Evolutionary conservation across 1,139 yeast genomes (phyloP), one percentile per base, ranked within the genome.

Genomic region (Nakaseomyces sp.): DNA sequence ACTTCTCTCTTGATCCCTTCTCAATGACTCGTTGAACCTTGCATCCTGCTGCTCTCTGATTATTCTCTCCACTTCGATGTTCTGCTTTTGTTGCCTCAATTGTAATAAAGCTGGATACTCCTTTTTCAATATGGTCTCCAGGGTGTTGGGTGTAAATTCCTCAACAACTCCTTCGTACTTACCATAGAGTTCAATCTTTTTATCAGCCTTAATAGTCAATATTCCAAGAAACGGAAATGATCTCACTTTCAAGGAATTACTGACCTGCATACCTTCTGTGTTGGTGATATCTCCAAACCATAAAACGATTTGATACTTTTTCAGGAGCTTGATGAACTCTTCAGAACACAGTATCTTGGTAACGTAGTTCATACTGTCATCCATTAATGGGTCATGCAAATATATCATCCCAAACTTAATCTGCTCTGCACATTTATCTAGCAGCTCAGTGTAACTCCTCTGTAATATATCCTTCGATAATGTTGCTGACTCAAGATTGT

Each of bases 221-320:
- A 82, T 61, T 0, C 93, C 95, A 35, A 86, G 64, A 58, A 85
- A 84, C 9, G 98, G 98, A 56, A 82, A 81, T 50, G 77, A 75
- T 17, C 89, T 76, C 37, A 82, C 84, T 48, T 77, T 76, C 48
- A 89, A 72, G 40, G 83, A 77, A 57, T 82, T 81, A 0, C 95
- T 86, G 13, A 87, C 79, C 56, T 87, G 95, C 57, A 78, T 81
- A 1, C 93, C 86, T 63, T 91, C 97, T 2, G 52, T 51, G 17
- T 28, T 26, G 13, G 77, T 74, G 25, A 84, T 76, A 58, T 85
- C 84, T 7, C 96, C 96, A 30, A 93, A 95, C 97, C 97, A 91
- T 4, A 87, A 67, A 3, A 87, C 56, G 3, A 80, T 62, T 43
- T 72, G 73, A 43, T 76, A 75, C 28, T 67, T 67, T 26, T 58